phyloP scores from a whole-genome alignment of 2,329 filamentous ascomycete species.

The Colletotrichum sublineola region DNA sequence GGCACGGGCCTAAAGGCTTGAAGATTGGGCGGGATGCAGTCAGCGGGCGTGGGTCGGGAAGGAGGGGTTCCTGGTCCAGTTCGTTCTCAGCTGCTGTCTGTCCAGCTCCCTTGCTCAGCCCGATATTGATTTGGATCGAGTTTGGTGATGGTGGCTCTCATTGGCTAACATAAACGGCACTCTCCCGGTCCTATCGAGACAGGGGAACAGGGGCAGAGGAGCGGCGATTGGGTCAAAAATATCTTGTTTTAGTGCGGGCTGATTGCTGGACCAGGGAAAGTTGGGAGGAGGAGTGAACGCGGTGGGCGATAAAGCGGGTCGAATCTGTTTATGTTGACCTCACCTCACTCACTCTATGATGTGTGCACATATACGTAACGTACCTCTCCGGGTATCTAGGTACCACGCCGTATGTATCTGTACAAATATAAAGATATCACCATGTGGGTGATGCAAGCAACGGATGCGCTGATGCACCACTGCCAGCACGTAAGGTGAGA shows the following conservation, averaged over 20 bases:
- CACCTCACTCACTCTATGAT: background rate
- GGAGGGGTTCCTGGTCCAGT: background rate
- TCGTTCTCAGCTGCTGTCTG: background rate
- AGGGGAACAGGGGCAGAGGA: background rate
- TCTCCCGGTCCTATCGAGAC: background rate
- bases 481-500: background rate
- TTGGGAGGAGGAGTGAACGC: background rate
- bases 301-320: conserved; percentile 12
- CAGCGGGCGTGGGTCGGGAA: background rate
- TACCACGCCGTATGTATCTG: too few species aligned
- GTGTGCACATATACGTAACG: too few species aligned
- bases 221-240: conserved; percentile 8
- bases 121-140: background rate
- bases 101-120: background rate
- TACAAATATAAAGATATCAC: background rate
- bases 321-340: conserved; percentile 13
- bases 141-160: background rate
- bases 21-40: background rate
- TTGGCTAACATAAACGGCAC: background rate
- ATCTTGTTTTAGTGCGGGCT: conserved; percentile 15
- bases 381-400: too few species aligned
- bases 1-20: background rate
- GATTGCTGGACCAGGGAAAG: conserved; percentile 2
- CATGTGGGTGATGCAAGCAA: background rate
- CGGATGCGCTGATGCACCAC: background rate